Conservation (phyloP, 2,329 filamentous ascomycete species). For the Xylariaceae sp. region DNA sequence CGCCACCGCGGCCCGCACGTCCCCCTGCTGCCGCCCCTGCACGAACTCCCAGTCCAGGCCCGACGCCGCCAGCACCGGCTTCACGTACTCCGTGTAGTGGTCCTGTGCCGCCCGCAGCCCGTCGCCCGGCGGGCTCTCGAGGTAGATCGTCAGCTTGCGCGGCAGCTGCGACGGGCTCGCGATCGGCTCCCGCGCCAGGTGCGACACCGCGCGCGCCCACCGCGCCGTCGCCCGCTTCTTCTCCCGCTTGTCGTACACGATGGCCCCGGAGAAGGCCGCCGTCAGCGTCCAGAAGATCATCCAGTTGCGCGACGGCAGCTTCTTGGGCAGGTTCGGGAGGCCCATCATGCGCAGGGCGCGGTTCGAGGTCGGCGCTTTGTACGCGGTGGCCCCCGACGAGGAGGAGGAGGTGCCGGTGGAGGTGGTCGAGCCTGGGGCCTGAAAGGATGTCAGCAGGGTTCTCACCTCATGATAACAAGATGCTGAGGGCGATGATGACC, state of each 20-base stretch:
- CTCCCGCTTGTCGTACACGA: constrained; percentile 90
- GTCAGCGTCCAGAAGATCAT: constrained; percentile 86
- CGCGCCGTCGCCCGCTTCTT: constrained; percentile 80
- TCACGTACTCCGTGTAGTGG: constrained; percentile 93
- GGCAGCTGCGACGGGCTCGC: constrained; percentile 64
- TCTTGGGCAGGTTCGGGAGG: constrained; percentile 75
- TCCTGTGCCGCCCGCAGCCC: constrained; percentile 81
- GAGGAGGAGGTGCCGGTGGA: too few relatives aligned
- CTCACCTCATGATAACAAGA: too few relatives aligned
- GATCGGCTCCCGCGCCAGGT: constrained; percentile 76
- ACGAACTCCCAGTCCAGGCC: constrained; percentile 95
- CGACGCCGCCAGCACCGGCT: constrained; percentile 84
- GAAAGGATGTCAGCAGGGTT: constrained; percentile 6
- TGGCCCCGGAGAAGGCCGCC: constrained; percentile 70
- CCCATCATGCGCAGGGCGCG: constrained; percentile 77
- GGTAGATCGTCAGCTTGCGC: constrained; percentile 78
- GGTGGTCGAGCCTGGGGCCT: constrained; percentile 19
- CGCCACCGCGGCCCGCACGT: constrained; percentile 80
- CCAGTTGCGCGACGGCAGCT: constrained; percentile 94
- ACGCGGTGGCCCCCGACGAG: constrained; percentile 21
- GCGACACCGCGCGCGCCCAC: constrained; percentile 81
- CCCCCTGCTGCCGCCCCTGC: constrained; percentile 88
- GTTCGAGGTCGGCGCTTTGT: constrained; percentile 54
- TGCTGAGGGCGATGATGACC: neutral
- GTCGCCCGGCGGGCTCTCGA: constrained; percentile 83